Conservation (phyloP, 2,329 filamentous ascomycete genomes). For the Aciculosporium take region DNA sequence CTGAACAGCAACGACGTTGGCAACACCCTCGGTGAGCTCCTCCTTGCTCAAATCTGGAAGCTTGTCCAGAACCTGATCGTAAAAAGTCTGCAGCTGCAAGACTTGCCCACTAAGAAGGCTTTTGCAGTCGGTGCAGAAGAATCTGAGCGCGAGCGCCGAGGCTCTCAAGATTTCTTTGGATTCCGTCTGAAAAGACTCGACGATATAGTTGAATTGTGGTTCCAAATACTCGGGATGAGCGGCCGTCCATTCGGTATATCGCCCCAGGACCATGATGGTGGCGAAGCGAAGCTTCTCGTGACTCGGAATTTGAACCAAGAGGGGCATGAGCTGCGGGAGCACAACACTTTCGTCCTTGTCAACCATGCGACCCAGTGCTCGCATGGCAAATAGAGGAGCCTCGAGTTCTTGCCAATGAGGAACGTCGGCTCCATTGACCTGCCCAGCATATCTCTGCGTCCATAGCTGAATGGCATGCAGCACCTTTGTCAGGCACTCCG, state of each 20-base stretch:
- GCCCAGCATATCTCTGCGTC: conserved; percentile 68
- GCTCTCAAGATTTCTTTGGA: conserved; percentile 86
- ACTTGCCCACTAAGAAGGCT: conserved; percentile 74
- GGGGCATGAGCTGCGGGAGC: conserved; percentile 78
- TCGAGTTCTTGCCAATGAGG: conserved; percentile 95
- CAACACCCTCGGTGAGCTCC: conserved; percentile 91
- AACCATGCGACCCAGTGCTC: conserved; percentile 94
- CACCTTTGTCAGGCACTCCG: conserved; percentile 80
- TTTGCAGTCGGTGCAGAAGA: conserved; percentile 91
- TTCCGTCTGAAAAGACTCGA: conserved; percentile 75
- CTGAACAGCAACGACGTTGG: conserved; percentile 78
- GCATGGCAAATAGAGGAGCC: conserved; percentile 85
- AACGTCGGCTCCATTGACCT: conserved; percentile 59
- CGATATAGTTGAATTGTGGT: conserved; percentile 88
- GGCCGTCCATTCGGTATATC: conserved; percentile 96
- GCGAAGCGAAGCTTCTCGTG: conserved; percentile 98
- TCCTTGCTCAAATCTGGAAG: conserved; percentile 80
- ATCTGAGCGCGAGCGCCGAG: conserved; percentile 87
- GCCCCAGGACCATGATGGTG: conserved; percentile 89
- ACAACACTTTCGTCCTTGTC: conserved; percentile 76
- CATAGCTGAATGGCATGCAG: conserved; percentile 75
- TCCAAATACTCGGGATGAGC: conserved; percentile 86
- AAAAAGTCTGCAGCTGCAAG: conserved; percentile 78
- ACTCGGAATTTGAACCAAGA: conserved; percentile 85
- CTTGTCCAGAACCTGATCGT: conserved; percentile 75